A percentile compares a stretch with the other conserved stretches of the same genome.
Conservation (phyloP, 164 flowering plant genomes). For the Vitis vinifera region ASM3070453v1 NC_081807.1:2187001-2187500, state of each 20-base stretch:
- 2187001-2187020: slow-evolving; percentile 37
- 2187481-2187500: slow-evolving; percentile 3
- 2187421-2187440: slow-evolving; percentile 36
- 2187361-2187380: slow-evolving; percentile 52
- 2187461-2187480: slow-evolving; percentile 3
- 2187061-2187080: slow-evolving; percentile 54
- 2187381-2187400: slow-evolving; percentile 32
- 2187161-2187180: not conserved
- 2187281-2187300: slow-evolving; percentile 46
- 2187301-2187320: slow-evolving; percentile 18
- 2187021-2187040: slow-evolving; percentile 38
- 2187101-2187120: slow-evolving; percentile 27
- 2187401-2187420: slow-evolving; percentile 36
- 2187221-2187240: slow-evolving; percentile 41
- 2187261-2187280: slow-evolving; percentile 26
- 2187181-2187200: slow-evolving; percentile 30
- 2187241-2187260: slow-evolving; percentile 42
- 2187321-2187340: slow-evolving; percentile 35
- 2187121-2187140: slow-evolving; percentile 48
- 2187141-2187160: slow-evolving; percentile 41
- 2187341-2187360: slow-evolving; percentile 32
- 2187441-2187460: slow-evolving; percentile 34
- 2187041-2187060: slow-evolving; percentile 24
- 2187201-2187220: slow-evolving; percentile 55
- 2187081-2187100: slow-evolving; percentile 45